Conservation (phyloP, 495 filamentous ascomycete genomes). For the Parathielavia hyrcaniae region DNA sequence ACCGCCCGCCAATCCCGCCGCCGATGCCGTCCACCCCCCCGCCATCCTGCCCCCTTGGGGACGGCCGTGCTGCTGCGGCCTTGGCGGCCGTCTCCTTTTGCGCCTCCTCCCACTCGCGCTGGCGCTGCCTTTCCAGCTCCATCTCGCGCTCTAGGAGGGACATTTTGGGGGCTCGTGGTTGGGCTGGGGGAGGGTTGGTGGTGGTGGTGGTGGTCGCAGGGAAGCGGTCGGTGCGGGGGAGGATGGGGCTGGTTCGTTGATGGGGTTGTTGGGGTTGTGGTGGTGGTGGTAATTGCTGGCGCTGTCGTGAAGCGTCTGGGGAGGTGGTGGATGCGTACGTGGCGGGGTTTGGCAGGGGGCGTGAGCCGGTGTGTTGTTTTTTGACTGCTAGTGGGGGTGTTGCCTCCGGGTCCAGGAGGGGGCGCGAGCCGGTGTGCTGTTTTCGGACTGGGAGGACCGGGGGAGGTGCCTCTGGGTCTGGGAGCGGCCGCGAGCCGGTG, state of each 20-base stretch:
- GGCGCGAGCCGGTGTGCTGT: slow-evolving; percentile 29
- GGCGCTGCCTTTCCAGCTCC: slow-evolving; percentile 88
- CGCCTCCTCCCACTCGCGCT: slow-evolving; percentile 91
- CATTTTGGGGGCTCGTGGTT: slow-evolving; percentile 54
- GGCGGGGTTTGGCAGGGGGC: slow-evolving; percentile 31
- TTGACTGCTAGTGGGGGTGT: background rate
- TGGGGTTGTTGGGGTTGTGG: slow-evolving; percentile 27
- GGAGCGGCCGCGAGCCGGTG: slow-evolving; percentile 32
- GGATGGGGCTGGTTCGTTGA: slow-evolving; percentile 30
- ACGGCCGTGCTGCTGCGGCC: background rate
- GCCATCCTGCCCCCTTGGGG: slow-evolving; percentile 22
- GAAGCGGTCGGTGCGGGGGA: slow-evolving; percentile 41
- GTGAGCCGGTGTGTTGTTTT: slow-evolving; percentile 25
- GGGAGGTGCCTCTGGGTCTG: slow-evolving; percentile 22
- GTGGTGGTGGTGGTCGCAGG: slow-evolving; percentile 49
- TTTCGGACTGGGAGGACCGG: slow-evolving; percentile 4
- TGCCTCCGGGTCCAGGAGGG: slow-evolving; percentile 28
- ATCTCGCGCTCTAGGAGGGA: slow-evolving; percentile 89
- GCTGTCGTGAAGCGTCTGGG: slow-evolving; percentile 15
- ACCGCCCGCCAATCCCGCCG: slow-evolving; percentile 56
- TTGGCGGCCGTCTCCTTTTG: slow-evolving; percentile 63
- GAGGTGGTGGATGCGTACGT: slow-evolving; percentile 29
- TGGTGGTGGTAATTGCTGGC: slow-evolving; percentile 15
- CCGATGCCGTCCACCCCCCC: slow-evolving; percentile 48
- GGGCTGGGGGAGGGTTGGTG: slow-evolving; percentile 67